phyloP scores from a whole-genome alignment of 1,139 yeast species.

The Kluyveromyces sp. region DNA sequence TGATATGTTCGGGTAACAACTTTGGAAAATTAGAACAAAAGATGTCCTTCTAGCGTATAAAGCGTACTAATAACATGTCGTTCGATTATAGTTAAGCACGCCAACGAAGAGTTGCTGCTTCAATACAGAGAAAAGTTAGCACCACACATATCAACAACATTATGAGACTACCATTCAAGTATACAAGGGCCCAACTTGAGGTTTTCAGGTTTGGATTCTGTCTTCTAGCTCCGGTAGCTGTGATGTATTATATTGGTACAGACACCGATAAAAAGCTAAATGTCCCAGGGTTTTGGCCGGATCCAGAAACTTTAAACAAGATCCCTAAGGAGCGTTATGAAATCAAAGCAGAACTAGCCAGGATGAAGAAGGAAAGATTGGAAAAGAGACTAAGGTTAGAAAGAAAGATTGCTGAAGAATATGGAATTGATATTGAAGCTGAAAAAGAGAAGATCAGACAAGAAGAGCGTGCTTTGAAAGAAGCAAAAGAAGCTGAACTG shows the following conservation, averaged over 20 bases:
- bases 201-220: conserved; percentile 76
- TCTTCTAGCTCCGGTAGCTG: conserved; percentile 73
- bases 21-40: too few species aligned
- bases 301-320: conserved; percentile 81
- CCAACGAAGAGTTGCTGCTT: too few species aligned
- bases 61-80: too few species aligned
- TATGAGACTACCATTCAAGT: conserved; percentile 25
- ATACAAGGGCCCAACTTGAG: conserved; percentile 54
- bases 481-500: not conserved
- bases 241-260: conserved; percentile 88
- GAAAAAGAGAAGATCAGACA: conserved; percentile 31
- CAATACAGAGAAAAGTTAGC: not conserved
- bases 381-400: conserved; percentile 72
- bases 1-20: too few species aligned
- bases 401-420: conserved; percentile 56
- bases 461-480: conserved; percentile 13
- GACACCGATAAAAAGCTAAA: conserved; percentile 84
- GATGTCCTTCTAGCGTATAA: too few species aligned
- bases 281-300: conserved; percentile 97
- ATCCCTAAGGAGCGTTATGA: conserved; percentile 92
- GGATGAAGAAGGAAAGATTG: conserved; percentile 66
- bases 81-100: too few species aligned
- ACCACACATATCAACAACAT: not conserved
- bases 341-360: conserved; percentile 81
- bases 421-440: conserved; percentile 49